Conservation (phyloP, 805 yeast species). For the Nakazawaea holstii region DNA sequence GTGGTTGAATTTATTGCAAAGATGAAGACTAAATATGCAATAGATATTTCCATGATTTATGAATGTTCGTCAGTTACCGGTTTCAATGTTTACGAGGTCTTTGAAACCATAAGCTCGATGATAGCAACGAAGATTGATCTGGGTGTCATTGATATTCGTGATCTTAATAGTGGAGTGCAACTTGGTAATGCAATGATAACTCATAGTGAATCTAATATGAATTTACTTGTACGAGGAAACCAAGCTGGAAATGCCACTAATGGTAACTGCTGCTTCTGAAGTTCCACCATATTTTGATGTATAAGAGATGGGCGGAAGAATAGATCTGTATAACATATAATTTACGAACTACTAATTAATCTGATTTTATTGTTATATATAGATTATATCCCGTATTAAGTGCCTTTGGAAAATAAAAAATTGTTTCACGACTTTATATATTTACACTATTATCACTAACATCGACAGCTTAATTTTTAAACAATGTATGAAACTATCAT, state of each 20-base stretch:
- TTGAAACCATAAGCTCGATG: conserved; percentile 30
- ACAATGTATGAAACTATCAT: no score
- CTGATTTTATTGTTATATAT: no score
- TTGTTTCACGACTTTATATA: no score
- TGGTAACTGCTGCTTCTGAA: background rate
- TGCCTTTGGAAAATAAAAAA: no score
- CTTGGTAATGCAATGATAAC: conserved; percentile 5
- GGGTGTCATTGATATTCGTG: conserved; percentile 22
- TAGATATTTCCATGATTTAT: conserved; percentile 27
- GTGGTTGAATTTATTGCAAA: conserved; percentile 4
- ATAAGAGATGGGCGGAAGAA: no score
- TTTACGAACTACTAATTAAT: no score
- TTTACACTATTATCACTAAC: no score
- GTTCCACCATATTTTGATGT: no score
- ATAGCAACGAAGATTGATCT: conserved; percentile 41
- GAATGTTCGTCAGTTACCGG: conserved; percentile 34
- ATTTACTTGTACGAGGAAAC: background rate
- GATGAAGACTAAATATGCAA: conserved; percentile 3
- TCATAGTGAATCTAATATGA: conserved; percentile 7
- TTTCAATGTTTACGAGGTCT: conserved; percentile 34
- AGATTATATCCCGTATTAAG: no score
- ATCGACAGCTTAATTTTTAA: no score
- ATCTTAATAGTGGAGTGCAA: conserved; percentile 9
- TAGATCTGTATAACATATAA: no score
- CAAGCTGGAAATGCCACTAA: background rate